Percentiles rank a stretch among this genome's conserved stretches.
Evolutionary conservation across 129 eudicot genomes (phyloP).

Genomic region (Flaveria bidentis): DNA sequence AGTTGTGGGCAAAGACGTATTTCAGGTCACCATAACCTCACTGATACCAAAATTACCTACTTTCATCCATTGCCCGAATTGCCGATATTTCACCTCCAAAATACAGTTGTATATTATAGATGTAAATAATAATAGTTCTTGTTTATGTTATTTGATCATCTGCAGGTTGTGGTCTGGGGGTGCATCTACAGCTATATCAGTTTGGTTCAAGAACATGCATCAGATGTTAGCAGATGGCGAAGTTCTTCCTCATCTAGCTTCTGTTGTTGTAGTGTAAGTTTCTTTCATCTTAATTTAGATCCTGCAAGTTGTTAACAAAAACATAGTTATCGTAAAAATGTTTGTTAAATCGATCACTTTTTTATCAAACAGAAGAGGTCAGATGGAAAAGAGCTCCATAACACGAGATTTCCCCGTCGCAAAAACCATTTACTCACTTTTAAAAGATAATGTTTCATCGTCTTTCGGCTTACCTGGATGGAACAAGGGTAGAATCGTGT

Average conservation of each 20-base stretch:
- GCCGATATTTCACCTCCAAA: background rate
- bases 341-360: conserved; percentile 7
- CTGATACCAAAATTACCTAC: background rate
- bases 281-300: conserved; percentile 13
- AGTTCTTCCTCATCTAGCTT: conserved; percentile 87
- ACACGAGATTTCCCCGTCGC: conserved; percentile 83
- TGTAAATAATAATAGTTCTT: background rate
- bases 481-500: conserved; percentile 91
- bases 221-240: conserved; percentile 43
- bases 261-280: conserved; percentile 85
- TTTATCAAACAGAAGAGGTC: conserved; percentile 73
- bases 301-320: background rate
- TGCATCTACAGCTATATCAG: conserved; percentile 82
- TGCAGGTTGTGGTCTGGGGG: conserved; percentile 98
- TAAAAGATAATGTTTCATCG: conserved; percentile 67
- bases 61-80: background rate
- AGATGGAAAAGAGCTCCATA: conserved; percentile 86
- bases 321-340: background rate
- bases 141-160: conserved; percentile 18
- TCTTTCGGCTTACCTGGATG: conserved; percentile 84
- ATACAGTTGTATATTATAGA: background rate
- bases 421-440: conserved; percentile 64
- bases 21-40: background rate
- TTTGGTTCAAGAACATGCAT: conserved; percentile 73
- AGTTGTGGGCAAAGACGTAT: background rate